Percentiles rank a stretch among this genome's conserved stretches.
Conservation (phyloP, 164 flowering plant species). For the Brasenia schreberi region DNA sequence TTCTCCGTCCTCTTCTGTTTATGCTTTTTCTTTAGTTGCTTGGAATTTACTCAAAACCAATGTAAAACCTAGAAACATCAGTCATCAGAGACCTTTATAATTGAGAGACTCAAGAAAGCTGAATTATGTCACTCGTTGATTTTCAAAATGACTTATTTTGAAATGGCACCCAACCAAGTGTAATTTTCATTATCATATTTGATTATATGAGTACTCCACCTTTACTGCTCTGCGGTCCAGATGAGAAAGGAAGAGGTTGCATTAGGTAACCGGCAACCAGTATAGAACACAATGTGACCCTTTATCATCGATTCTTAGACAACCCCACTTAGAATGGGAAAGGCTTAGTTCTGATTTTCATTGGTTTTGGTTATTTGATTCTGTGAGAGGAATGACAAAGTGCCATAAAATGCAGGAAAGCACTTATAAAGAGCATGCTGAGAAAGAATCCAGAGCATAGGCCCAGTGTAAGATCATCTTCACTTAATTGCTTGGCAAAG, state of each 20-base stretch:
- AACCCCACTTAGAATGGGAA: not conserved
- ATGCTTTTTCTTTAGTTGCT: not conserved
- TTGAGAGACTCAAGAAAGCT: no score
- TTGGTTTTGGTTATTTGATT: not conserved
- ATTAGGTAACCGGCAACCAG: no score
- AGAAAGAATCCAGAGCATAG: constrained; percentile 97
- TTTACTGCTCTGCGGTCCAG: no score
- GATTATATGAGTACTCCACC: no score
- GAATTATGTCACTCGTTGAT: no score
- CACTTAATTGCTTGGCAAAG: not conserved
- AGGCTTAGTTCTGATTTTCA: not conserved
- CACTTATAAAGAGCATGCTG: constrained; percentile 90
- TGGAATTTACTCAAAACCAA: not conserved
- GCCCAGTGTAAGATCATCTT: constrained; percentile 50
- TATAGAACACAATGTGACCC: no score
- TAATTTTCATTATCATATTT: no score
- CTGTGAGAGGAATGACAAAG: not conserved
- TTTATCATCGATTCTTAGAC: not conserved
- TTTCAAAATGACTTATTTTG: no score
- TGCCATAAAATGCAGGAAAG: constrained; percentile 41
- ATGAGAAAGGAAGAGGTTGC: no score
- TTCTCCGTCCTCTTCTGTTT: not conserved
- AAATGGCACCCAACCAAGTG: no score
- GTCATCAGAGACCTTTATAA: not conserved
- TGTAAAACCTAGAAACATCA: not conserved